A percentile compares a stretch with the other conserved stretches of the same genome.
phyloP scores from a whole-genome alignment of 75 land plant genomes.

The Adiantum capillusveneris region DNA sequence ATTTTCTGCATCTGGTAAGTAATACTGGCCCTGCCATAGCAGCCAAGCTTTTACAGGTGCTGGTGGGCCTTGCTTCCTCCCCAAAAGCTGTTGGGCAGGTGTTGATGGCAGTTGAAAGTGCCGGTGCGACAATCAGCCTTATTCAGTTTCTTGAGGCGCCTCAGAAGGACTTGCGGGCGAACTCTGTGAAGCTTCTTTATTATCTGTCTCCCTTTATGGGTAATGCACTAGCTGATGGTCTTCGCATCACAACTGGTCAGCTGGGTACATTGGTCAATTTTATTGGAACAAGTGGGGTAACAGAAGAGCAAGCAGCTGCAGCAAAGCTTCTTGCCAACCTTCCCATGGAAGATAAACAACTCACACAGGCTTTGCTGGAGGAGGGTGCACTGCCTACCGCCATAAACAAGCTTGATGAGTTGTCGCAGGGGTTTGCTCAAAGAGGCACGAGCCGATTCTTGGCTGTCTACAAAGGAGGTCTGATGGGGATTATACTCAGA shows the following conservation, averaged over 20 bases:
- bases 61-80: constrained; percentile 72
- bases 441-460: constrained; percentile 45
- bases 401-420: constrained; percentile 29
- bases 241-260: constrained; percentile 75
- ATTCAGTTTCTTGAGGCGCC: constrained; percentile 94
- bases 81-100: constrained; percentile 51
- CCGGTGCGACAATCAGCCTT: constrained; percentile 82
- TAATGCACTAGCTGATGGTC: constrained; percentile 74
- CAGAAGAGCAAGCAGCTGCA: constrained; percentile 86
- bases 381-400: constrained; percentile 59
- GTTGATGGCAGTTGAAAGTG: constrained; percentile 76
- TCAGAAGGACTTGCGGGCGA: constrained; percentile 65
- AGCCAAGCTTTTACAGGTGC: constrained; percentile 88
- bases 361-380: constrained; percentile 66
- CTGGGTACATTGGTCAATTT: constrained; percentile 65
- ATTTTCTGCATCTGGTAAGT: constrained; percentile 82
- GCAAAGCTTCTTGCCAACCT: constrained; percentile 73
- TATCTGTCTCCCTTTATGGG: constrained; percentile 83
- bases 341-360: constrained; percentile 60
- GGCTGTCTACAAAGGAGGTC: constrained; percentile 60
- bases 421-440: constrained; percentile 48
- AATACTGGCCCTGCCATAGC: constrained; percentile 94
- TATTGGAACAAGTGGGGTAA: constrained; percentile 48
- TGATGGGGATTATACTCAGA: constrained; percentile 65
- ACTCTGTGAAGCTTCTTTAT: constrained; percentile 68